A percentile compares a stretch with the other conserved stretches of the same genome.
Evolutionary conservation across 352 stramenopile genomes (phyloP).

Genomic region (Globisporangium emineosum): DNA sequence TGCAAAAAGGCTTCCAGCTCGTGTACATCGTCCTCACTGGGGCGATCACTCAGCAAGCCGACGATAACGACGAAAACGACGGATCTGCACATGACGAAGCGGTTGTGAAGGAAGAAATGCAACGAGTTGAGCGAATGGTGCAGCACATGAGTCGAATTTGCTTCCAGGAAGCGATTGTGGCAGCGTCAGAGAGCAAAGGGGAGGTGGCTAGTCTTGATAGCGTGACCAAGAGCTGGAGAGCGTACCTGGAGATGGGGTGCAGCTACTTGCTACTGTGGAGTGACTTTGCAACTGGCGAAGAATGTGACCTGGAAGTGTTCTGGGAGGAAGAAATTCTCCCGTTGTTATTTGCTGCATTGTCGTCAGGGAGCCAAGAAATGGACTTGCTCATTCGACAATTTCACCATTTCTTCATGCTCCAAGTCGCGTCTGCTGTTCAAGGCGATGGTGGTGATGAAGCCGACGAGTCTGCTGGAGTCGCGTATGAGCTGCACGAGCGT

Average conservation of each 20-base stretch:
- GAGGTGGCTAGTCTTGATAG: not conserved
- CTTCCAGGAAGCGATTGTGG: conserved; percentile 24
- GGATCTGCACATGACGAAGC: conserved; percentile 5
- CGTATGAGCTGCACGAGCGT: not conserved
- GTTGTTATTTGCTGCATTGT: conserved; percentile 3
- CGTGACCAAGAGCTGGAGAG: conserved; percentile 1
- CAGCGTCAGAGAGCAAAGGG: not conserved
- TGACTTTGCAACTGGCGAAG: conserved; percentile 25
- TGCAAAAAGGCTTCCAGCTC: conserved; percentile 62
- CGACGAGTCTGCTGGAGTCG: not conserved
- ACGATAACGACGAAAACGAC: not conserved
- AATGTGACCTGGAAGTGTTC: conserved; percentile 29
- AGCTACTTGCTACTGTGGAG: conserved; percentile 47
- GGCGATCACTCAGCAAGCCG: not conserved
- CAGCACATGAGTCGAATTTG: conserved; percentile 40
- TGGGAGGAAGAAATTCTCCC: conserved; percentile 36
- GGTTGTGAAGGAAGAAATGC: not conserved
- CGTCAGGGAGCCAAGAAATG: conserved; percentile 1
- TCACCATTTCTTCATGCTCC: conserved; percentile 50
- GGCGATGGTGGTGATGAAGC: not conserved
- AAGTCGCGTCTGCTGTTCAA: conserved; percentile 17
- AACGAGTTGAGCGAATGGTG: conserved; percentile 13
- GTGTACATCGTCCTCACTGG: conserved; percentile 23
- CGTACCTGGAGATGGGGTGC: conserved; percentile 40
- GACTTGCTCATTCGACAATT: conserved; percentile 24